These are phyloP conservation scores for Sugiyamaella lignohabitans DNA, from an alignment of 805 yeast genomes.

Conservation along the genomic window DNA sequence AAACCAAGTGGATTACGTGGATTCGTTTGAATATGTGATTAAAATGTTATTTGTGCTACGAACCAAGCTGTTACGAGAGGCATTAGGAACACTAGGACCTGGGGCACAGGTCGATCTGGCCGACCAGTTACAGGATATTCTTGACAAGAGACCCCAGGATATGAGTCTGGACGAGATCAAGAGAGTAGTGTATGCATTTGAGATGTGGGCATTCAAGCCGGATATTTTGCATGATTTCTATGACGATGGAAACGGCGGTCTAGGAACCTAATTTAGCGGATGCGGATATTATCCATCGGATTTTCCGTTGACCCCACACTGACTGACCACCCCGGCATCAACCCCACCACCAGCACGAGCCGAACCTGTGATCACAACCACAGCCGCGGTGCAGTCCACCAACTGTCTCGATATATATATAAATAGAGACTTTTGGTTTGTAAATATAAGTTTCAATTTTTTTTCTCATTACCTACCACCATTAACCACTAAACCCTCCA, in stretches of 20 bases:
- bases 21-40: slow-evolving; percentile 61
- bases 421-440: too few species aligned
- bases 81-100: slow-evolving; percentile 60
- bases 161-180: slow-evolving; percentile 52
- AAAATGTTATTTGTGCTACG: slow-evolving; percentile 50
- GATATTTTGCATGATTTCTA: slow-evolving; percentile 39
- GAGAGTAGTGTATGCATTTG: slow-evolving; percentile 46
- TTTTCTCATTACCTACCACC: too few species aligned
- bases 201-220: slow-evolving; percentile 86
- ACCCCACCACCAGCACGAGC: too few species aligned
- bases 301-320: too few species aligned
- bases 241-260: slow-evolving; percentile 25
- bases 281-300: too few species aligned
- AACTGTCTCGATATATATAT: too few species aligned
- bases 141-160: slow-evolving; percentile 41
- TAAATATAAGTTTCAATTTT: too few species aligned
- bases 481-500: too few species aligned
- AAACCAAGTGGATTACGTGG: slow-evolving; percentile 39
- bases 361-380: too few species aligned
- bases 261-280: too few species aligned
- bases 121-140: slow-evolving; percentile 32
- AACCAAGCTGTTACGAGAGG: slow-evolving; percentile 40
- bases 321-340: too few species aligned
- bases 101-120: slow-evolving; percentile 52
- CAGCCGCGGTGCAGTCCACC: too few species aligned